phyloP scores from a whole-genome alignment of 2,329 filamentous ascomycete genomes.

The Ophiostoma sp. region DNA sequence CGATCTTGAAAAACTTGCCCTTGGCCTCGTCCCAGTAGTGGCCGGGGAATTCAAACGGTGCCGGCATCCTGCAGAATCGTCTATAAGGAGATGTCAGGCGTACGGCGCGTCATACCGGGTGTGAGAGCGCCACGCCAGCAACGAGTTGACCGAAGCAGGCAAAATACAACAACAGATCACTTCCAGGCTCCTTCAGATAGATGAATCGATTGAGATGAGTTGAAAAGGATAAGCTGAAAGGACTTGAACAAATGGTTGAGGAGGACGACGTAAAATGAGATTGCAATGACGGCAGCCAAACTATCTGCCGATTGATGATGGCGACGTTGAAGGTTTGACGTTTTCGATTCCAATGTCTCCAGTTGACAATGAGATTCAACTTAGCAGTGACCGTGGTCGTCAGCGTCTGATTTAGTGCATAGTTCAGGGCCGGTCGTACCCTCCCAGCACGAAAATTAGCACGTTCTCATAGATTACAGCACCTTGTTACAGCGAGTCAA shows the following conservation, averaged over 20 bases:
- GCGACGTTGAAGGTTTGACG: not conserved
- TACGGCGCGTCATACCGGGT: too few relatives aligned
- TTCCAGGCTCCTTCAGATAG: too few relatives aligned
- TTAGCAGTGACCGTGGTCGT: not conserved
- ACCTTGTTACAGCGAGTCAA: not conserved
- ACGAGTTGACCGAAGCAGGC: too few relatives aligned
- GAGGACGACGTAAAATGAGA: not conserved
- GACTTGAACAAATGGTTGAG: not conserved
- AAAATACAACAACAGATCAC: too few relatives aligned
- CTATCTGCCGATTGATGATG: not conserved
- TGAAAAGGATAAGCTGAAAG: too few relatives aligned
- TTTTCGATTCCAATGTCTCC: too few relatives aligned
- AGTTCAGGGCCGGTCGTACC: not conserved
- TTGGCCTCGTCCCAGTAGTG: slow-evolving; percentile 53
- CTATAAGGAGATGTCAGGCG: too few relatives aligned
- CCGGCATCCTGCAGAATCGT: slow-evolving; percentile 19
- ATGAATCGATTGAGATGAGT: too few relatives aligned
- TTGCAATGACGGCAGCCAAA: not conserved
- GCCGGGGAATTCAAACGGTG: slow-evolving; percentile 42
- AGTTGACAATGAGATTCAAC: too few relatives aligned
- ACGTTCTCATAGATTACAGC: not conserved
- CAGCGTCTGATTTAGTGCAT: not conserved
- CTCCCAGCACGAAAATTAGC: not conserved
- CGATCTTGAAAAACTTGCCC: slow-evolving; percentile 62
- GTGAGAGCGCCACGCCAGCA: too few relatives aligned